These are phyloP conservation scores for Cryptococcus sp. DNA, from an alignment of 1,284 basidiomycete species.

Conservation along the genomic window DNA sequence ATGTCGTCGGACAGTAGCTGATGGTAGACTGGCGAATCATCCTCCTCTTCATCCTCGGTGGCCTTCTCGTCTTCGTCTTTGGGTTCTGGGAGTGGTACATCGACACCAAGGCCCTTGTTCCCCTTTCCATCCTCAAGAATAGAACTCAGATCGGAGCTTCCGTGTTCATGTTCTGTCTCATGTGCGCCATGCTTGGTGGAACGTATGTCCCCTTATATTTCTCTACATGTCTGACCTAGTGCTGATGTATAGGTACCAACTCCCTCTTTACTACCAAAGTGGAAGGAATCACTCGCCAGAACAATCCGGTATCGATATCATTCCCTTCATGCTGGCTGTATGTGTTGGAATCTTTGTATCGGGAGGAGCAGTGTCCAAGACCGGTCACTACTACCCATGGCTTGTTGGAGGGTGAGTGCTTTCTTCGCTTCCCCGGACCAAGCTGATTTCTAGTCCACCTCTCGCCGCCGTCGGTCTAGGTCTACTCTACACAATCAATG, in stretches of 20 bases:
- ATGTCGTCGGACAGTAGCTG: background rate
- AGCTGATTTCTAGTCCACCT: conserved; percentile 21
- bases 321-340: conserved; percentile 49
- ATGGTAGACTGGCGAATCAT: conserved; percentile 37
- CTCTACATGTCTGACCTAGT: too few relatives aligned
- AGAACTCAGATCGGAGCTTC: conserved; percentile 42
- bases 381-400: conserved; percentile 49
- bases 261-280: conserved; percentile 5
- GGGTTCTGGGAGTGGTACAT: conserved; percentile 45
- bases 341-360: conserved; percentile 46
- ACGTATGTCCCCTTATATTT: conserved; percentile 27
- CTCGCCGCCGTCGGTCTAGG: conserved; percentile 50
- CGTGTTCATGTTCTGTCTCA: conserved; percentile 47
- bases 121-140: conserved; percentile 32
- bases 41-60: conserved; percentile 47
- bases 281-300: conserved; percentile 40
- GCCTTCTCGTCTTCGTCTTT: conserved; percentile 40
- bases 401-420: conserved; percentile 33
- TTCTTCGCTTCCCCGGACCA: background rate
- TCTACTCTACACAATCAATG: conserved; percentile 50
- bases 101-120: conserved; percentile 43
- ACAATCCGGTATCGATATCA: conserved; percentile 50
- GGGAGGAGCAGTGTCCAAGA: conserved; percentile 43
- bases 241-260: background rate
- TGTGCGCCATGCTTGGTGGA: conserved; percentile 48